Base-by-base conservation (phyloP, 169 alveolate genomes). In the Babesia ovata region DNA sequence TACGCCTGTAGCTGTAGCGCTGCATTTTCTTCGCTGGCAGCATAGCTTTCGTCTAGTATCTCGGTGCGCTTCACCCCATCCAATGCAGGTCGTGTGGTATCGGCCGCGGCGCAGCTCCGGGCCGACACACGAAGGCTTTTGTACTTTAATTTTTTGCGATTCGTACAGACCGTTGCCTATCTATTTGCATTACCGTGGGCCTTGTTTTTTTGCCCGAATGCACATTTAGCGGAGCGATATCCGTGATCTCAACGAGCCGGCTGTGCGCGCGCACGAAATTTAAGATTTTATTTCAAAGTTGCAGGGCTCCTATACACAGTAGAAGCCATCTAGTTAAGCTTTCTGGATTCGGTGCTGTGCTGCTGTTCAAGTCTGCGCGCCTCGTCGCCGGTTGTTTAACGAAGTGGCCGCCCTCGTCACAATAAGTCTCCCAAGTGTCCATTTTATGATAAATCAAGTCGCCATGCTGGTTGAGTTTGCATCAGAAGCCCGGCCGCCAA, bases 31-130 rank as follows among this genome's bases (percentile, higher is more conserved):
- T 6, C 6, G 39, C 39, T 6, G 39, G 39, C 39, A 33, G 39
- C 39, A 33, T 33, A 33, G 6, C 6, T 61, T 61, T 61, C 54
- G 14, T 8, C 24, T 7, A 39, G 70, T 61, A 19, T 53, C 33
- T 10, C 36, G 14, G 17, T 36, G 56, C 50, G 54, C 42, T 53
- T 9, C 24, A 61, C 70, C 70, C 50, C 70, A 61, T 61, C 54
- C 70, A 61, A 61, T 61, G 70, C 70, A 61, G 39, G 39, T 6
- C 39, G 39, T 33, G 39, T 6, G 39, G 39, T 33, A 33, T 10
- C 29, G 39, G 9, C 53, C 28, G 13, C 28, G 1, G 28, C 42
- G 42, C 24, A 4, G 29, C 45, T 1, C 46, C n/a, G 19, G 28
- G 19, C 1, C 39, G 19, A 22, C 65, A 57, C 19, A 22, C 28